Percentiles rank a stretch among this genome's conserved stretches.
Conservation (phyloP, 768 basidiomycete species). For the Brasilioporus rufonigricans region DNA sequence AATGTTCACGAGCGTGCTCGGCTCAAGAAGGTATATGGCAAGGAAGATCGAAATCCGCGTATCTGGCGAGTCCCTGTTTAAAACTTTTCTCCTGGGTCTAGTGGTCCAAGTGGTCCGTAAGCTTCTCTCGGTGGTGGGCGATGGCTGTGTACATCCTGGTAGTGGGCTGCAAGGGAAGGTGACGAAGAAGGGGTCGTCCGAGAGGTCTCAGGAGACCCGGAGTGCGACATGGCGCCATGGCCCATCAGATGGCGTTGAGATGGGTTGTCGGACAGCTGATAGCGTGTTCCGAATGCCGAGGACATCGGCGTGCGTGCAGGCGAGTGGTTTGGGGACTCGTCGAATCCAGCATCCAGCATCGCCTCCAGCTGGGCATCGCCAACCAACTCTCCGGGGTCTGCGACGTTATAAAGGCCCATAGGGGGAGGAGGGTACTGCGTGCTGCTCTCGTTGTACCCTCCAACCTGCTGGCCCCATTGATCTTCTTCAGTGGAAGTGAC, state of each 20-base stretch:
- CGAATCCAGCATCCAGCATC: conserved; percentile 90
- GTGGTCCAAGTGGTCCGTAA: conserved; percentile 55
- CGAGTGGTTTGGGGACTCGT: conserved; percentile 54
- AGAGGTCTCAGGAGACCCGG: conserved; percentile 36
- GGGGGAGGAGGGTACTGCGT: conserved; percentile 82
- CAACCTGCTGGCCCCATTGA: conserved; percentile 94
- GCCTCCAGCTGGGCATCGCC: conserved; percentile 81
- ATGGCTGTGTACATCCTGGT: conserved; percentile 34
- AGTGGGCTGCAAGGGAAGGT: conserved; percentile 28
- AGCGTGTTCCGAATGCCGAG: conserved; percentile 47
- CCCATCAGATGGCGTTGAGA: conserved; percentile 36
- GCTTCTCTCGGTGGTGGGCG: conserved; percentile 34
- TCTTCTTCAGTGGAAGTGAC: conserved; percentile 89
- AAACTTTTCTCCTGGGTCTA: conserved; percentile 58
- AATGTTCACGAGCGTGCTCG: too few species aligned
- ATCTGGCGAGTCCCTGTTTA: conserved; percentile 31
- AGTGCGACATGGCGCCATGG: conserved; percentile 54
- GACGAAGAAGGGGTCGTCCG: conserved; percentile 33
- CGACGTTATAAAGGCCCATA: conserved; percentile 55
- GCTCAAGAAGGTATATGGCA: too few species aligned
- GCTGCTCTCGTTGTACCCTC: conserved; percentile 89
- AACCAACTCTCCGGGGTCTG: conserved; percentile 39
- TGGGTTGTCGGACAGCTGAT: conserved; percentile 60
- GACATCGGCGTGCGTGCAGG: conserved; percentile 35
- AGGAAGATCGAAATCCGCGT: conserved; percentile 13